phyloP scores from a whole-genome alignment of 148 eudicot genomes.

The Polygonum maritimum region DNA sequence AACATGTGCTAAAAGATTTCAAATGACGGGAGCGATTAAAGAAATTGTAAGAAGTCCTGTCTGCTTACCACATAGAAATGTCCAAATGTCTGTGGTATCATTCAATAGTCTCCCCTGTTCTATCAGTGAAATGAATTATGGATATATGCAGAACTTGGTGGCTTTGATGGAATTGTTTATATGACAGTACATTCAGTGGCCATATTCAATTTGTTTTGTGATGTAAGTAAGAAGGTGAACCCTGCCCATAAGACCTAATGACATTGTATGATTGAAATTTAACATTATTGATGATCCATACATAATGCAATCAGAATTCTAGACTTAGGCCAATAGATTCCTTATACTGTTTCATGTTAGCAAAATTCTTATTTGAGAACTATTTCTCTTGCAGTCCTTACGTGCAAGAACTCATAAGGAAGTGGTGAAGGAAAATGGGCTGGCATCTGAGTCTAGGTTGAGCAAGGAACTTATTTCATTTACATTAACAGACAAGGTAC shows the following conservation, averaged over 20 bases:
- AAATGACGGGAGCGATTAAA: not conserved
- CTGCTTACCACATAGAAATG: not conserved
- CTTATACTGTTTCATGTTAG: not conserved
- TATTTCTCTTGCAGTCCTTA: no score
- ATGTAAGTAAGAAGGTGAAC: not conserved
- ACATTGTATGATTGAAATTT: no score
- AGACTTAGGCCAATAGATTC: not conserved
- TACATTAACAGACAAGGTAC: constrained; percentile 69
- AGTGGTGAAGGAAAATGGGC: constrained; percentile 26
- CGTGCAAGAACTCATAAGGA: constrained; percentile 5
- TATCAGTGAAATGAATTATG: not conserved
- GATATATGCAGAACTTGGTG: not conserved
- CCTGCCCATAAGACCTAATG: not conserved
- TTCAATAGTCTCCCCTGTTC: not conserved
- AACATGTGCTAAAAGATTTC: not conserved
- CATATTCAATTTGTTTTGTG: not conserved
- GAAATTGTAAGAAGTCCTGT: not conserved
- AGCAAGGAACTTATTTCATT: constrained; percentile 65
- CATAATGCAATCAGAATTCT: not conserved
- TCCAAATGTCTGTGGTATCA: not conserved
- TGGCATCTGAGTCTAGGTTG: constrained; percentile 33
- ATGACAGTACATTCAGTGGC: not conserved
- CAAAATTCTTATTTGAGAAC: not conserved
- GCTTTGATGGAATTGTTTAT: not conserved
- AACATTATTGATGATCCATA: no score